Evolutionary conservation across 2,329 filamentous ascomycete species (phyloP).

Genomic region (Grosmannia clavigera): DNA sequence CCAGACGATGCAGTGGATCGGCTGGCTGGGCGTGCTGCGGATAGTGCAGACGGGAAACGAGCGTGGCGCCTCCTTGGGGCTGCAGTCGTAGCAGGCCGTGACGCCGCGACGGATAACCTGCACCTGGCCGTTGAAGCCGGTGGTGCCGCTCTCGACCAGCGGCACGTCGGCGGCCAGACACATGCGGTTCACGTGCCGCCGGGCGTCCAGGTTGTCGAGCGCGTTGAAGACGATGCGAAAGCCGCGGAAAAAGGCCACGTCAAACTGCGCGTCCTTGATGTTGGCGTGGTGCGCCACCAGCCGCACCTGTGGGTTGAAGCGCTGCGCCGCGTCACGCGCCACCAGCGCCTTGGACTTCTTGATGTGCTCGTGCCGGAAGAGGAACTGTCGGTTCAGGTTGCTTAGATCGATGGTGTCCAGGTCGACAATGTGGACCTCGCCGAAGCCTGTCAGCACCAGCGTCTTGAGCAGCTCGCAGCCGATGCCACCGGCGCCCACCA

Average conservation of each 20-base stretch:
- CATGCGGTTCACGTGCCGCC: constrained; percentile 95
- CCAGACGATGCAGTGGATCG: constrained; percentile 98
- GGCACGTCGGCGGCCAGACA: constrained; percentile 84
- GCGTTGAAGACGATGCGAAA: constrained; percentile 93
- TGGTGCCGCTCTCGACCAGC: constrained; percentile 91
- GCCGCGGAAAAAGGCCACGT: constrained; percentile 71
- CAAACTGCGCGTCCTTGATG: constrained; percentile 83
- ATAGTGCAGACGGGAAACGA: constrained; percentile 96
- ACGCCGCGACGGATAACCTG: constrained; percentile 88
- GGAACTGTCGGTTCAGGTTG: constrained; percentile 94
- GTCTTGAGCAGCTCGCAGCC: constrained; percentile 97
- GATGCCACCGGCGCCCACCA: constrained; percentile 94
- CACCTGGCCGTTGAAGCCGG: constrained; percentile 94
- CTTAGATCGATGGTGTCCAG: constrained; percentile 97
- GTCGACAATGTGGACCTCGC: constrained; percentile 88
- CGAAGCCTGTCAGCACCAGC: constrained; percentile 81
- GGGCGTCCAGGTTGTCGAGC: constrained; percentile 85
- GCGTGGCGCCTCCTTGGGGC: constrained; percentile 78
- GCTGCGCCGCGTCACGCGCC: constrained; percentile 60
- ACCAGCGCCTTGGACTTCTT: constrained; percentile 93
- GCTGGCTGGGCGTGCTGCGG: constrained; percentile 86
- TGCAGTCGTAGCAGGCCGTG: constrained; percentile 95
- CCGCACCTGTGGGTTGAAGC: constrained; percentile 79
- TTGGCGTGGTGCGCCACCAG: constrained; percentile 87
- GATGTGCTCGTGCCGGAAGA: constrained; percentile 94